These are phyloP conservation scores for Boletus pseudopeckii DNA, from an alignment of 768 basidiomycete species.

Conservation along the genomic window DNA sequence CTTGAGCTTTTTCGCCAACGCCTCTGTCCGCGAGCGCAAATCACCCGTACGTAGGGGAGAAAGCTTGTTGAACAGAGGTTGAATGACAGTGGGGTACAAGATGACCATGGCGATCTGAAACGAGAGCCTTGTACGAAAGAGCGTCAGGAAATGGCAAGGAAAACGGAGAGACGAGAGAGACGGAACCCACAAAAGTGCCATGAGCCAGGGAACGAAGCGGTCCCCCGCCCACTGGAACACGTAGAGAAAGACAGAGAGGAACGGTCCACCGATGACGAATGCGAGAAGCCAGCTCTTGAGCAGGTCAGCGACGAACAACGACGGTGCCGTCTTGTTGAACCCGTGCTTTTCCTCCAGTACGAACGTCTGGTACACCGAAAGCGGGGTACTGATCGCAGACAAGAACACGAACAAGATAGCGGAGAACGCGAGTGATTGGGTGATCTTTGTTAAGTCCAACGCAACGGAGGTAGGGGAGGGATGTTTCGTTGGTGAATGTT, in stretches of 20 bases:
- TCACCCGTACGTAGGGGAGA: conserved; percentile 79
- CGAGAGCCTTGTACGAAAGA: conserved; percentile 46
- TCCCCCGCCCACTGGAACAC: conserved; percentile 94
- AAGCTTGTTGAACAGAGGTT: conserved; percentile 96
- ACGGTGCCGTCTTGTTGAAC: conserved; percentile 90
- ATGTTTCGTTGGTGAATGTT: neutral
- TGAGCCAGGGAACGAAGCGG: conserved; percentile 88
- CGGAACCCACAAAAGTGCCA: conserved; percentile 73
- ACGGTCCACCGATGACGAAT: conserved; percentile 74
- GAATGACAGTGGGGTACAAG: conserved; percentile 82
- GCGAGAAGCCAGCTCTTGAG: conserved; percentile 76
- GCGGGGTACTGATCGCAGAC: conserved; percentile 67
- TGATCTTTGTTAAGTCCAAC: conserved; percentile 43
- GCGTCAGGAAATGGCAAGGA: neutral
- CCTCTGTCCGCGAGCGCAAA: conserved; percentile 73
- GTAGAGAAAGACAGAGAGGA: conserved; percentile 82
- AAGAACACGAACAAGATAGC: conserved; percentile 64
- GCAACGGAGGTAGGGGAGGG: too few relatives aligned
- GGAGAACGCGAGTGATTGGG: conserved; percentile 78
- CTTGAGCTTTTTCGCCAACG: conserved; percentile 72
- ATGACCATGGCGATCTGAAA: conserved; percentile 86
- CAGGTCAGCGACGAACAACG: conserved; percentile 73
- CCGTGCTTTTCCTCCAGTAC: conserved; percentile 93
- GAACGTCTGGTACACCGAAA: conserved; percentile 85
- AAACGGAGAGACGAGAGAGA: conserved; percentile 24